These are phyloP conservation scores for Ophiorrhiza pumila DNA, from an alignment of 257 asterid species.

Conservation along the genomic window DNA sequence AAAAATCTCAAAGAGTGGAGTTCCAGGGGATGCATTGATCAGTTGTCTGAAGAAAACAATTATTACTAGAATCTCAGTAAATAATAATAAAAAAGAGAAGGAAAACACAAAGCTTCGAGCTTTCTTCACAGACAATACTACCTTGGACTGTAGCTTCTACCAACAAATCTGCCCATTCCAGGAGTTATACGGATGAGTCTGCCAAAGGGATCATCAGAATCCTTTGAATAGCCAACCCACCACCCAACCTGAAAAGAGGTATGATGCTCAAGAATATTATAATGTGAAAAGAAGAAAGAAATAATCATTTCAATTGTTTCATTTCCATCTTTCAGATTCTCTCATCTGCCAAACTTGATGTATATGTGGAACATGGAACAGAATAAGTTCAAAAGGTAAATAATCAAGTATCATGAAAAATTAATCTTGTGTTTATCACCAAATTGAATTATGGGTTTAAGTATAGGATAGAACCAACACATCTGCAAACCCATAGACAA, in stretches of 20 bases:
- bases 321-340: background rate
- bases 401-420: background rate
- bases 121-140: conserved; percentile 21
- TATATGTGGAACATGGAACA: background rate
- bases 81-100: background rate
- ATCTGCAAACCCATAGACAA: background rate
- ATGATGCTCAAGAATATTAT: conserved; percentile 9
- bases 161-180: conserved; percentile 84
- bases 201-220: conserved; percentile 89
- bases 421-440: background rate
- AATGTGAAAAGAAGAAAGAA: background rate
- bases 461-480: background rate
- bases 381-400: background rate
- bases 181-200: conserved; percentile 78
- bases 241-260: conserved; percentile 75
- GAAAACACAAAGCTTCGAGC: background rate
- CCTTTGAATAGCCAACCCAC: conserved; percentile 97
- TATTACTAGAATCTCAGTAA: conserved; percentile 16
- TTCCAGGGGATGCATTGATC: conserved; percentile 84
- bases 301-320: background rate
- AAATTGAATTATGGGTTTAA: background rate
- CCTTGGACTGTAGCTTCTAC: conserved; percentile 91
- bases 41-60: conserved; percentile 64
- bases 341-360: conserved; percentile 3
- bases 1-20: conserved; percentile 85